Conservation (phyloP, 2,329 filamentous ascomycete species). For the Septoria linicola region DNA sequence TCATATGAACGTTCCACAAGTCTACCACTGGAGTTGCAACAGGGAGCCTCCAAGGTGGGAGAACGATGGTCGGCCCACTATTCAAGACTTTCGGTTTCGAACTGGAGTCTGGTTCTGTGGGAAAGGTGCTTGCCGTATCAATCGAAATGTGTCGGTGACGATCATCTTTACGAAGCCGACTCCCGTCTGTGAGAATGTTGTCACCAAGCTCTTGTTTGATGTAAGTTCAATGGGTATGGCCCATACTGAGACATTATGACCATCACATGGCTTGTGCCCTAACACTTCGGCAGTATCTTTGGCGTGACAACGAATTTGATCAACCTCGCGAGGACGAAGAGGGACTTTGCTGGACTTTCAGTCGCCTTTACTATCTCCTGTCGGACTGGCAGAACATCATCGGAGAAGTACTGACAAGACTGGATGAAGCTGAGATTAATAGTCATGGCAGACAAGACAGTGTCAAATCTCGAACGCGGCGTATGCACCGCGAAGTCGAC, state of each 20-base stretch:
- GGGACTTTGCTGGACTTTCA: conserved; percentile 40
- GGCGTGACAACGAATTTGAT: conserved; percentile 36
- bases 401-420: conserved; percentile 35
- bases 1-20: conserved; percentile 41
- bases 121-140: conserved; percentile 35
- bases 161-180: conserved; percentile 38
- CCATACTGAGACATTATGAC: too few species aligned
- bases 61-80: conserved; percentile 29
- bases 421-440: conserved; percentile 40
- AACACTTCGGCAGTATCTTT: too few species aligned
- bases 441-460: conserved; percentile 37
- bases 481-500: conserved; percentile 39
- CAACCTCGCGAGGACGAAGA: conserved; percentile 38
- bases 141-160: conserved; percentile 34
- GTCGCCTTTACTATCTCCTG: conserved; percentile 37
- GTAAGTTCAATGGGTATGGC: too few species aligned
- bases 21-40: conserved; percentile 42
- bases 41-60: conserved; percentile 32
- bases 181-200: conserved; percentile 36
- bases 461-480: conserved; percentile 36
- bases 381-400: conserved; percentile 43
- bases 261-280: too few species aligned
- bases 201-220: conserved; percentile 37
- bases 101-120: conserved; percentile 40
- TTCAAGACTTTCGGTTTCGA: conserved; percentile 38